A percentile compares a stretch with the other conserved stretches of the same genome.
Conservation (phyloP, 495 filamentous ascomycete species). For the Aspergillus indologenus region DNA sequence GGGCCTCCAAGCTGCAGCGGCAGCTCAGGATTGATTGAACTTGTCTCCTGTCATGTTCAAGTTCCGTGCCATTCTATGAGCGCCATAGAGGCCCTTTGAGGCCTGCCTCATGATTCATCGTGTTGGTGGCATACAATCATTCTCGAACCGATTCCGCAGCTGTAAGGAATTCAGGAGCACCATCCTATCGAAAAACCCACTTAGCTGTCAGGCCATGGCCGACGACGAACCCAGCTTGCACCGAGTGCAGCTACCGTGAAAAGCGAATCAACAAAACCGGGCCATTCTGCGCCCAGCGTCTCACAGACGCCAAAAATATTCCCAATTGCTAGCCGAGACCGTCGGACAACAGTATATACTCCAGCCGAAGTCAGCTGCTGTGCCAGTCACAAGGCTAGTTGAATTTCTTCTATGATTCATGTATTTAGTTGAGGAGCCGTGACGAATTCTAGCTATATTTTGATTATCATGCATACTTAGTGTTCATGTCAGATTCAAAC, state of each 20-base stretch:
- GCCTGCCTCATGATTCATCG: neutral
- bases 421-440: neutral
- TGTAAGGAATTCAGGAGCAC: neutral
- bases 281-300: neutral
- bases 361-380: neutral
- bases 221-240: neutral
- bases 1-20: slow-evolving; percentile 5
- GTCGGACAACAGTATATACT: neutral
- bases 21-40: neutral
- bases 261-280: neutral
- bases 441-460: neutral
- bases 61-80: neutral
- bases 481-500: neutral
- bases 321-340: neutral
- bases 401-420: neutral
- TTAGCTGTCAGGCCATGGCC: neutral
- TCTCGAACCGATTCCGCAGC: neutral
- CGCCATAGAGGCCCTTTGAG: neutral
- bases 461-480: neutral
- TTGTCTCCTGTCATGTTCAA: neutral
- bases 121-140: neutral
- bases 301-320: neutral
- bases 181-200: neutral
- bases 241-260: neutral
- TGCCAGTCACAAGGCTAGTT: slow-evolving; percentile 2